phyloP scores from a whole-genome alignment of 345 rosid genomes.

The Bruguiera parviflora region DNA sequence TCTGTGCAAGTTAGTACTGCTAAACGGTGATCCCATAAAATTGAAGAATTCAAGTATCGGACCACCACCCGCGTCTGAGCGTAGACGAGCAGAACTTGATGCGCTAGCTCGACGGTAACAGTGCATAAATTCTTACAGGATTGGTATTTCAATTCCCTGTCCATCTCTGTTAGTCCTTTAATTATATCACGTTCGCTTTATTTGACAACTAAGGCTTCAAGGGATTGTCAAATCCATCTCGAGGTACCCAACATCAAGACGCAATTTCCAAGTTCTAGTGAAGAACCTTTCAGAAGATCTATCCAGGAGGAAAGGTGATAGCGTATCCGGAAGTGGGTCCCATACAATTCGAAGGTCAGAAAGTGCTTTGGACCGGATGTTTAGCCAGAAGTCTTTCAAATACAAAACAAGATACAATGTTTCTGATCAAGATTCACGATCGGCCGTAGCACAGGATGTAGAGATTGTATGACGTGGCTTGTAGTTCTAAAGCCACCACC shows the following conservation, averaged over 20 bases:
- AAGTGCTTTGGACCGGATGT: conserved; percentile 50
- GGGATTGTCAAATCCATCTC: conserved; percentile 79
- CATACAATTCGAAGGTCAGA: conserved; percentile 43
- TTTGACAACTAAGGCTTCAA: conserved; percentile 43
- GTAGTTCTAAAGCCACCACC: neutral
- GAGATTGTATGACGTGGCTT: conserved; percentile 37
- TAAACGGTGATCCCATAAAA: conserved; percentile 58
- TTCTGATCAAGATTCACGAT: conserved; percentile 50
- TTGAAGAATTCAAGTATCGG: conserved; percentile 47
- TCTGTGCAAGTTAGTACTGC: conserved; percentile 63
- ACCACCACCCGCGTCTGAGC: conserved; percentile 64
- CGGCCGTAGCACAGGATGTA: conserved; percentile 27
- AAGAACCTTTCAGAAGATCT: conserved; percentile 56
- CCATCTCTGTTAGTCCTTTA: neutral
- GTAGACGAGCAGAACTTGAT: conserved; percentile 75
- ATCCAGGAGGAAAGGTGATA: conserved; percentile 43
- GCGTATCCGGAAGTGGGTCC: conserved; percentile 20
- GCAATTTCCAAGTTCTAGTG: conserved; percentile 55
- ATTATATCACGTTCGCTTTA: neutral
- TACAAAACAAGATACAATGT: conserved; percentile 44
- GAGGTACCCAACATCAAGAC: conserved; percentile 76
- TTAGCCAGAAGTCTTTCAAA: conserved; percentile 59
- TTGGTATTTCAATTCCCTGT: neutral
- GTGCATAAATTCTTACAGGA: neutral
- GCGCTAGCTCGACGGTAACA: conserved; percentile 88